phyloP scores from a whole-genome alignment of 1,139 yeast species.

The Maudiozyma humilis region DNA sequence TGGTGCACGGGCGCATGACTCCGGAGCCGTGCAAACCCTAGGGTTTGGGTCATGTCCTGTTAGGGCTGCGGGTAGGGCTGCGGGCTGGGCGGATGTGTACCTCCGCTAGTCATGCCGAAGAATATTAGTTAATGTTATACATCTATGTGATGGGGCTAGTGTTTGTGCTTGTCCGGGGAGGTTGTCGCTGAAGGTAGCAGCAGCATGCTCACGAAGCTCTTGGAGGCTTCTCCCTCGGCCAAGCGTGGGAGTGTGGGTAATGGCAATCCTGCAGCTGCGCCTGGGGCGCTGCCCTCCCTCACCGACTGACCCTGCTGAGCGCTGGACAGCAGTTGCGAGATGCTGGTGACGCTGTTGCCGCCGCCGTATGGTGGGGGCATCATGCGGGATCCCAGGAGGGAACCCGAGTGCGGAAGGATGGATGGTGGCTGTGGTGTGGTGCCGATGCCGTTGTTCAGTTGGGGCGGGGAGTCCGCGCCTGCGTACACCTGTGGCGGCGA shows the following conservation, averaged over 20 bases:
- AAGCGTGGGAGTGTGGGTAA: background rate
- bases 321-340: constrained; percentile 4
- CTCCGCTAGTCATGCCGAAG: too few relatives aligned
- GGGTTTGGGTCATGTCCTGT: too few relatives aligned
- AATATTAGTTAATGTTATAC: too few relatives aligned
- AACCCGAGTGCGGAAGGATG: background rate
- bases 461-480: background rate
- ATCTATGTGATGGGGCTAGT: too few relatives aligned
- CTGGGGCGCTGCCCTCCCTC: background rate
- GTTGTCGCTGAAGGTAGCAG: constrained; percentile 3
- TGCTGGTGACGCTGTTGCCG: constrained; percentile 7
- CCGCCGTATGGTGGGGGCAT: constrained; percentile 1
- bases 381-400: background rate
- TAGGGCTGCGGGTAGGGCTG: too few relatives aligned
- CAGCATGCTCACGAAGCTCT: constrained; percentile 11
- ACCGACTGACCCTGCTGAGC: background rate
- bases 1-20: background rate
- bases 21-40: background rate
- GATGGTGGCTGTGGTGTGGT: background rate
- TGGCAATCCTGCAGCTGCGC: background rate
- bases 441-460: background rate
- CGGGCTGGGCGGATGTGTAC: too few relatives aligned
- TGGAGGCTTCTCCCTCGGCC: constrained; percentile 8
- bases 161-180: background rate
- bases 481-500: too few relatives aligned